Conservation (phyloP, 2,329 filamentous ascomycete genomes). For the Incumbomyces lentus region DNA sequence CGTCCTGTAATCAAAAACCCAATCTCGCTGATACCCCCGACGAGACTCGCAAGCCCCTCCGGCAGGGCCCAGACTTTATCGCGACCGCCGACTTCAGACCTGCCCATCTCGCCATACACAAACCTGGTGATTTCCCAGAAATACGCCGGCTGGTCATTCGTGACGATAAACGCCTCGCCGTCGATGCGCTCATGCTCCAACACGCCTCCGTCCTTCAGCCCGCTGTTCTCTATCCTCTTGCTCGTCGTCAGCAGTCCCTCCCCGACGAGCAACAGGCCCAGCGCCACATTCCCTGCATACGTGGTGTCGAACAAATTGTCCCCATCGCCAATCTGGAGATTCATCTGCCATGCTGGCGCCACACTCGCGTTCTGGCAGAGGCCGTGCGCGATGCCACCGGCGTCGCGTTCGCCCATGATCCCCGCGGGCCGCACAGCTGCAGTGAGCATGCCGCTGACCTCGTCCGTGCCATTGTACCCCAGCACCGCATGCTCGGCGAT, state of each 20-base stretch:
- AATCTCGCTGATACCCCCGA: conserved; percentile 34
- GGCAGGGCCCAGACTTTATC: conserved; percentile 32
- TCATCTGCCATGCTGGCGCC: conserved; percentile 49
- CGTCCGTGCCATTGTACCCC: conserved; percentile 53
- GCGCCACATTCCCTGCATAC: conserved; percentile 58
- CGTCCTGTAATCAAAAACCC: conserved; percentile 35
- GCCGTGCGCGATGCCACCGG: conserved; percentile 57
- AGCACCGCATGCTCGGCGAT: conserved; percentile 73
- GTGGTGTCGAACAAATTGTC: conserved; percentile 62
- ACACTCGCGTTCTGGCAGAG: conserved; percentile 62
- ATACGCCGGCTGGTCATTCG: conserved; percentile 78
- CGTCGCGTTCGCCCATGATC: conserved; percentile 83
- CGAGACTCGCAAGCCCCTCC: conserved; percentile 28
- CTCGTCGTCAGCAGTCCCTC: conserved; percentile 56
- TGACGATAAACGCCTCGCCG: conserved; percentile 82
- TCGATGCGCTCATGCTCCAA: conserved; percentile 64
- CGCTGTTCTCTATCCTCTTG: conserved; percentile 15
- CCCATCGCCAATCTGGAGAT: conserved; percentile 70
- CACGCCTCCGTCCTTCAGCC: conserved; percentile 42
- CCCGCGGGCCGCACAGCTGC: conserved; percentile 72
- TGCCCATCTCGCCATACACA: conserved; percentile 53
- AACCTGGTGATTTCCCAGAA: conserved; percentile 82
- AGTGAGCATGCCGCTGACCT: conserved; percentile 56
- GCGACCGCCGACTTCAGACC: conserved; percentile 30
- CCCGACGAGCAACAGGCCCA: conserved; percentile 75